Evolutionary conservation across 2,329 filamentous ascomycete genomes (phyloP).

Genomic region (Dryadomyces sulphureus): DNA sequence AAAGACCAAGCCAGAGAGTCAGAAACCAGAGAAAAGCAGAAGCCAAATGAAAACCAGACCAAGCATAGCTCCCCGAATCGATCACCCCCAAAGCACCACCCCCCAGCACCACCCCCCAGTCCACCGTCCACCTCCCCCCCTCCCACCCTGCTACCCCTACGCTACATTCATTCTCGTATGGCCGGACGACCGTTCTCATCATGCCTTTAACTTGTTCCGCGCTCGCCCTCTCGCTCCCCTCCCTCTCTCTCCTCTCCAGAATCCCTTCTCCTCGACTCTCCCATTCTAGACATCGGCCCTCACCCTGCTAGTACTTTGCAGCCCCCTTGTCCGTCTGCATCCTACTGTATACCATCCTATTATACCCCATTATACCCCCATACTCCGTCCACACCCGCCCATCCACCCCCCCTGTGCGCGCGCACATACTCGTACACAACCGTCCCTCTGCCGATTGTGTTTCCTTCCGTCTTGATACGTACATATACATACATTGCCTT

Average conservation of each 20-base stretch:
- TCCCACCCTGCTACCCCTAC: neutral
- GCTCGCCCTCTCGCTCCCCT: neutral
- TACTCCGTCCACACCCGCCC: neutral
- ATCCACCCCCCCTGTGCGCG: neutral
- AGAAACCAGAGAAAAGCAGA: neutral
- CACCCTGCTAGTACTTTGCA: neutral
- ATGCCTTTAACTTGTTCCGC: neutral
- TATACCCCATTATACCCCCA: conserved; percentile 1
- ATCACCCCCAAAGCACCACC: conserved; percentile 1
- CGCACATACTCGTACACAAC: too few species aligned
- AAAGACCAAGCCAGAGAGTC: too few species aligned
- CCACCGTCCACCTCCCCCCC: neutral
- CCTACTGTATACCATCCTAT: neutral
- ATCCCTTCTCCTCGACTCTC: neutral
- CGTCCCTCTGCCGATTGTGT: neutral
- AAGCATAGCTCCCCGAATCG: neutral
- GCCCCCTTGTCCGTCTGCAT: neutral
- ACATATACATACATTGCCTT: conserved; percentile 5
- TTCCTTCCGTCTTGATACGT: neutral
- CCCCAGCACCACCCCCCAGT: neutral
- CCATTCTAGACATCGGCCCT: too few species aligned
- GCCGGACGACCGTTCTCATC: neutral
- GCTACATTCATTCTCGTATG: too few species aligned
- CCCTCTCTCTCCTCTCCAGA: neutral
- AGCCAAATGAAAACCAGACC: neutral